Percentiles rank a stretch among this genome's conserved stretches.
Evolutionary conservation across 2,329 filamentous ascomycete species (phyloP).

Genomic region (Pseudogymnoascus sp.): DNA sequence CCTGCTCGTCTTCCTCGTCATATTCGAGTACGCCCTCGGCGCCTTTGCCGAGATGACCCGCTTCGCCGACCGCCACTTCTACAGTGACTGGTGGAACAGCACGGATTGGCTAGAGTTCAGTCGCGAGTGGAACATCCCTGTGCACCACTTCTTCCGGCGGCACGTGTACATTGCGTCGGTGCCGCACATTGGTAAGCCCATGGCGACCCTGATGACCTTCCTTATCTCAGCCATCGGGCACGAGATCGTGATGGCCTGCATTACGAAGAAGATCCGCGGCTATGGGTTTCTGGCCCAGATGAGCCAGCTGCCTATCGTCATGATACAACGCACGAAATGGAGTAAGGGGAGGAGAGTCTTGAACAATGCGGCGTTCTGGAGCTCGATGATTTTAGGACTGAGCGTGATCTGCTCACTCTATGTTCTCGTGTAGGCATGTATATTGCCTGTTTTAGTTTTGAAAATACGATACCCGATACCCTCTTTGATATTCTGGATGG

Average conservation of each 20-base stretch:
- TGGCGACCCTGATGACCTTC: conserved; percentile 85
- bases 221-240: conserved; percentile 82
- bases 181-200: conserved; percentile 62
- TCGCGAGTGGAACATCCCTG: conserved; percentile 94
- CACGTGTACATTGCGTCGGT: conserved; percentile 86
- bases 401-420: conserved; percentile 60
- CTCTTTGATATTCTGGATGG: neutral
- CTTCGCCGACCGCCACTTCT: conserved; percentile 92
- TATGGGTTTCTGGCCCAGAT: conserved; percentile 95
- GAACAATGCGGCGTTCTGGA: conserved; percentile 89
- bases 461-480: conserved; percentile 1
- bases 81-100: conserved; percentile 67
- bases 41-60: conserved; percentile 90
- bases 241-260: conserved; percentile 95
- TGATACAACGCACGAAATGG: conserved; percentile 72
- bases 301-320: conserved; percentile 92
- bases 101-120: conserved; percentile 94
- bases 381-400: conserved; percentile 79
- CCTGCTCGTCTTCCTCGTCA: conserved; percentile 90
- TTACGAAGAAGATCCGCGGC: conserved; percentile 90
- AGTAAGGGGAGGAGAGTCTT: conserved; percentile 66
- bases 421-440: conserved; percentile 39
- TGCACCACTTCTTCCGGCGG: conserved; percentile 87
- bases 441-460: neutral
- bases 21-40: conserved; percentile 93